These are phyloP conservation scores for Malus domestica DNA, from an alignment of 306 rosid genomes.

Conservation along the genomic window DNA sequence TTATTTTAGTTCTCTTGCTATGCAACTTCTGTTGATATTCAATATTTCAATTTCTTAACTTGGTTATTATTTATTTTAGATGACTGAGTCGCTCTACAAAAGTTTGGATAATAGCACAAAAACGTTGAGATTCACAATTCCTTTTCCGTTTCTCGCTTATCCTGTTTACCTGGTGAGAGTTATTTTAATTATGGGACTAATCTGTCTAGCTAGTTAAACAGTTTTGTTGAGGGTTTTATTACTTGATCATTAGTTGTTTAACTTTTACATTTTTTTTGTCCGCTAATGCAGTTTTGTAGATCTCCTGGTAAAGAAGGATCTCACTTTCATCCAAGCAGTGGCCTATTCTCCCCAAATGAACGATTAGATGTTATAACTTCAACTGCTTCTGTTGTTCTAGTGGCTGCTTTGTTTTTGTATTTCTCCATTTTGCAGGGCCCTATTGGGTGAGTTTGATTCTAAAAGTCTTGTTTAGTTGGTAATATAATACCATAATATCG, in stretches of 20 bases:
- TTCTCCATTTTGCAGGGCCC: slow-evolving; percentile 41
- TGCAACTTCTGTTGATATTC: not conserved
- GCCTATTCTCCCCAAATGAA: slow-evolving; percentile 48
- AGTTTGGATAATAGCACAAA: slow-evolving; percentile 34
- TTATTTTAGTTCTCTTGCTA: not conserved
- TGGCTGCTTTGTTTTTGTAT: slow-evolving; percentile 39
- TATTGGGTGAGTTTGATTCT: slow-evolving; percentile 31
- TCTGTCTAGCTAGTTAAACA: not conserved
- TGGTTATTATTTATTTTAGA: slow-evolving; percentile 24
- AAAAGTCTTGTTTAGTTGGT: not conserved
- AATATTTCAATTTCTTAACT: not conserved
- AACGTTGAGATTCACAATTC: slow-evolving; percentile 58
- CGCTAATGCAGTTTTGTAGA: slow-evolving; percentile 55
- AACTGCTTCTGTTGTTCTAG: slow-evolving; percentile 52
- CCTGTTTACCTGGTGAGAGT: slow-evolving; percentile 68
- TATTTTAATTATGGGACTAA: not conserved
- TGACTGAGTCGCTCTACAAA: slow-evolving; percentile 56
- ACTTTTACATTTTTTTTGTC: not conserved
- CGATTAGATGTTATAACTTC: slow-evolving; percentile 51
- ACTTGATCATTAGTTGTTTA: not conserved
- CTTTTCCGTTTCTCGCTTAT: slow-evolving; percentile 68
- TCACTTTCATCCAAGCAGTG: slow-evolving; percentile 72
- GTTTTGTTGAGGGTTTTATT: not conserved
- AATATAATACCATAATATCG: too few species aligned
- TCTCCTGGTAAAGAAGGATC: slow-evolving; percentile 84